These are phyloP conservation scores for Quercus wislizeni DNA, from an alignment of 306 rosid species.

Conservation along the genomic window DNA sequence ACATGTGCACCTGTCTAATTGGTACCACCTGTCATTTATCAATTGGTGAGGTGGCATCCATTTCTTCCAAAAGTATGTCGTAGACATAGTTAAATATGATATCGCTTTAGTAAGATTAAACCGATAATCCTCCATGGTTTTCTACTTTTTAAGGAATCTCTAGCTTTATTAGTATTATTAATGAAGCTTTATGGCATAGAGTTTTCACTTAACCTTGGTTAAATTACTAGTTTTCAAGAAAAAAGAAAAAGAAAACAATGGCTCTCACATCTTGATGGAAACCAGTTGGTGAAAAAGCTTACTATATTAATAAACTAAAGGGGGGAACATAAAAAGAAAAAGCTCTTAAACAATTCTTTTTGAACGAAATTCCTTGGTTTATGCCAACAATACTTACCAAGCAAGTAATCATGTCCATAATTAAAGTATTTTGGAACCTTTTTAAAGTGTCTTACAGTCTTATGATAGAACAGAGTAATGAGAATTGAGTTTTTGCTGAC, in stretches of 20 bases:
- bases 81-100: not conserved
- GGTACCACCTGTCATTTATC: not conserved
- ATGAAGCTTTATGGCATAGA: not conserved
- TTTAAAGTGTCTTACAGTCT: not conserved
- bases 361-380: not conserved
- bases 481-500: not conserved
- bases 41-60: not conserved
- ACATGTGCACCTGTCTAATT: constrained; percentile 1
- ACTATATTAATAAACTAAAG: not conserved
- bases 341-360: not conserved
- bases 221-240: not conserved
- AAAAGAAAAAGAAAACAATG: not conserved
- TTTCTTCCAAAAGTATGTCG: not conserved
- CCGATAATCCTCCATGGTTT: not conserved
- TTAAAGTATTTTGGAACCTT: not conserved
- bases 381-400: constrained; percentile 1
- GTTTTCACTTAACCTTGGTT: not conserved
- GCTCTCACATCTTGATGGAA: not conserved
- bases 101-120: not conserved
- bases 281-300: not conserved
- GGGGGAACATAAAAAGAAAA: constrained; percentile 3
- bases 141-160: constrained; percentile 14
- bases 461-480: not conserved
- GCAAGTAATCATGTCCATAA: constrained; percentile 12
- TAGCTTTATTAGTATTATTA: not conserved